Conservation (phyloP, 2,329 filamentous ascomycete genomes). For the Emmonsia crescens region DNA sequence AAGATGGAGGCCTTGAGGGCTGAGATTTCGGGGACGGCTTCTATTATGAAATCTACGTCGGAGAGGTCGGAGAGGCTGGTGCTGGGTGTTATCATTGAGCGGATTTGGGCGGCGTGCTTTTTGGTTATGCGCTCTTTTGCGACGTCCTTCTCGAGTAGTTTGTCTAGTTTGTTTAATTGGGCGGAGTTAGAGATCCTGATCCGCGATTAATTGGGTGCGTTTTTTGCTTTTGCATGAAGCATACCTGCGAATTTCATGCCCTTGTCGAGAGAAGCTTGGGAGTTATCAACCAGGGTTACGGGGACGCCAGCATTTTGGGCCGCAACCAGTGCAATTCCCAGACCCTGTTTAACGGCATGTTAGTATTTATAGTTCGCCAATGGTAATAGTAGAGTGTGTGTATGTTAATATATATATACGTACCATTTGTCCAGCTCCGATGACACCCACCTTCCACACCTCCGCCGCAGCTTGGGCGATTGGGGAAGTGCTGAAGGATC, state of each 20-base stretch:
- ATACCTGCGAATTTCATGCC: constrained; percentile 78
- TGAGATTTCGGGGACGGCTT: constrained; percentile 89
- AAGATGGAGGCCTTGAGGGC: constrained; percentile 84
- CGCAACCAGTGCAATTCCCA: constrained; percentile 92
- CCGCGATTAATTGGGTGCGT: background rate
- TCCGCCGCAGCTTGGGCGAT: constrained; percentile 47
- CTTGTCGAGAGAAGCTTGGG: constrained; percentile 75
- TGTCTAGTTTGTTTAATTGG: constrained; percentile 46
- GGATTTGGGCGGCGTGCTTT: constrained; percentile 63
- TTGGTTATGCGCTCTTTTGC: constrained; percentile 75
- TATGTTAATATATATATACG: constrained; percentile 18
- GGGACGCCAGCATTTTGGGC: constrained; percentile 73
- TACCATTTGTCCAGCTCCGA: constrained; percentile 96
- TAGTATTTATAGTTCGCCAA: background rate
- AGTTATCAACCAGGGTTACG: constrained; percentile 76
- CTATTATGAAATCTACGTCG: constrained; percentile 91
- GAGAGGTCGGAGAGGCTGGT: constrained; percentile 67
- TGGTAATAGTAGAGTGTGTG: background rate
- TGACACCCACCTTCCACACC: constrained; percentile 78
- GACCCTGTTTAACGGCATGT: constrained; percentile 47
- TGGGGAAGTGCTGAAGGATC: constrained; percentile 60
- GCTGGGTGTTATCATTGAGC: constrained; percentile 56
- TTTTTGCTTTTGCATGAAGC: constrained; percentile 11
- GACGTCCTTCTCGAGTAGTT: constrained; percentile 86
- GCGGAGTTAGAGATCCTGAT: background rate